Evolutionary conservation across 1,284 basidiomycete species (phyloP).

Genomic region (Phylloporus sp.): DNA sequence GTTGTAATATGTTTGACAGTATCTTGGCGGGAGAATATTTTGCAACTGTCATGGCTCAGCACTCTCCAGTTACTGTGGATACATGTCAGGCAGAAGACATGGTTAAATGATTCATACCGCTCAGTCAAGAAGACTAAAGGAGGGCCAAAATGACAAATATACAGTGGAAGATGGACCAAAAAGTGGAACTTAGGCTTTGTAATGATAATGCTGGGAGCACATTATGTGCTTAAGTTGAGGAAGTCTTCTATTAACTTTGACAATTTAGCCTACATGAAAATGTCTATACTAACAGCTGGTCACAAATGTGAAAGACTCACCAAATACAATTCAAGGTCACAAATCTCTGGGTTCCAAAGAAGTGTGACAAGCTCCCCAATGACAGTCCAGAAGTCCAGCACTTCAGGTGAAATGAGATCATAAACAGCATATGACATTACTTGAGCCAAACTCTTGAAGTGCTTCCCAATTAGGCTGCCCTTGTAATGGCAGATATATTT

Average conservation of each 20-base stretch:
- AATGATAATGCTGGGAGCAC: not conserved
- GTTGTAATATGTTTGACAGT: not conserved
- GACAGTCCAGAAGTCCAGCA: not conserved
- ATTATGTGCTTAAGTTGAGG: not conserved
- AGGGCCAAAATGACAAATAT: not conserved
- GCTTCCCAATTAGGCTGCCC: constrained; percentile 1
- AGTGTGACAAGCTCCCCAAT: not conserved
- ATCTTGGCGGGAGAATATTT: not conserved
- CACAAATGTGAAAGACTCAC: not conserved
- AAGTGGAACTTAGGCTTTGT: not conserved
- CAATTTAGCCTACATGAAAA: not conserved
- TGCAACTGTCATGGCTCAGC: not conserved
- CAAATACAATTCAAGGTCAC: not conserved
- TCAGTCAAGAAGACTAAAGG: not conserved
- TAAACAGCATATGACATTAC: constrained; percentile 12
- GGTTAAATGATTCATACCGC: not conserved
- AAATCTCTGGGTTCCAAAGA: not conserved
- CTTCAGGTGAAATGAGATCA: not conserved
- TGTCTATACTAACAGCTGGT: not conserved
- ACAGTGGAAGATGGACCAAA: not conserved
- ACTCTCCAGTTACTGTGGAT: not conserved
- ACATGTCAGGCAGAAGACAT: not conserved
- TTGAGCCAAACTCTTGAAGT: constrained; percentile 25
- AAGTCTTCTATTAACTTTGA: not conserved
- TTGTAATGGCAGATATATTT: constrained; percentile 7